Base-by-base conservation (phyloP, 805 yeast genomes). In the Kazachstania psychrophila region DNA sequence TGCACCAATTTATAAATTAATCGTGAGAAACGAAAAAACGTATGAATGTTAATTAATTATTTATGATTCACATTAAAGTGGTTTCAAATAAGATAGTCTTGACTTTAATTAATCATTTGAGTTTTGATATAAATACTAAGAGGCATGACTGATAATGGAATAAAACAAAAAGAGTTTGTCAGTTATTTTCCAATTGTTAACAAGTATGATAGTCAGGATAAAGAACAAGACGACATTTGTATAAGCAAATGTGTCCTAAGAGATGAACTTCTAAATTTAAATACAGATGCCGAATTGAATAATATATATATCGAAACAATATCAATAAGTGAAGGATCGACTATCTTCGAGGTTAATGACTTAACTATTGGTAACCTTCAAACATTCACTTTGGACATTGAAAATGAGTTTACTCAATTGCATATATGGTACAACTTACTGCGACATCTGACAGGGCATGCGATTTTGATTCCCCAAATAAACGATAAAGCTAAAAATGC, bases 361-460 rank as follows among this genome's bases (percentile, higher is more conserved):
- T 19, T 46, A 7, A 28, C 14, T 6, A 26, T 42, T 12, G 6
- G 23, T 6, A 36, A 42, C 30, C 11, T 53, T 27, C 36, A 36
- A n/a, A 32, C 45, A 6, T 51, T 43, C 32, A 23, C 39, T 5
- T 40, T 32, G n/a, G 28, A 19, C 4, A 28, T 33, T 3, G 37
- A 39, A 8, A 28, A 33, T 6, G 26, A 25, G 14, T 15, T 17
- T 1, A 27, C 32, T 13, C 17, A 22, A 23, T 12, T 23, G 7
- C 19, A 20, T 18, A 31, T 52, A 6, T 56, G 60, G 60, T 50
- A 52, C 33, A 55, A 48, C 23, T 38, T 52, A 16, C 15, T 56
- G 2, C 45, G 26, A 22, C 26, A 43, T 7, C 16, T 56, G 3
- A 46, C 52, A 4, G 53, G 49, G 4, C 46, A 47, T 28, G 22